Evolutionary conservation across 805 yeast genomes (phyloP).

Genomic region (Starmerella sirachaensis): DNA sequence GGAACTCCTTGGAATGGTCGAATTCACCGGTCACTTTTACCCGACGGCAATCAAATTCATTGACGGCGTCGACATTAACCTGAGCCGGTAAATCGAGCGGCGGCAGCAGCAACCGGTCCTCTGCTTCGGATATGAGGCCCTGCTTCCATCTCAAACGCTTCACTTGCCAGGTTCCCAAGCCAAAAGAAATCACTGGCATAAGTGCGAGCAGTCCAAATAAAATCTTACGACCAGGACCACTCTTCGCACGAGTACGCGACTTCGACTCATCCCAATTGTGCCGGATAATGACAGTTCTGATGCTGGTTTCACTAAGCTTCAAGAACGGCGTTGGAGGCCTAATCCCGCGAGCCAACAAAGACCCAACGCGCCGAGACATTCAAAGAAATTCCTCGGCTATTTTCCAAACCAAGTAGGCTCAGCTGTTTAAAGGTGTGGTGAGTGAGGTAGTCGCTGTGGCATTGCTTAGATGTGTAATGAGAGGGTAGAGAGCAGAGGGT

Average conservation of each 20-base stretch:
- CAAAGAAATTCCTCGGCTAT: no score
- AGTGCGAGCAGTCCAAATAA: constrained; percentile 38
- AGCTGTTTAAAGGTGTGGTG: no score
- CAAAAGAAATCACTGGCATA: constrained; percentile 80
- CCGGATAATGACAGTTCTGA: constrained; percentile 14
- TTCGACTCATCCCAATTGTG: constrained; percentile 20
- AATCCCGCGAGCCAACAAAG: no score
- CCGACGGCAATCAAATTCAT: constrained; percentile 69
- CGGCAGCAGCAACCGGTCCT: constrained; percentile 62
- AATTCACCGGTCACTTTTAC: constrained; percentile 68
- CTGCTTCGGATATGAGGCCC: constrained; percentile 66
- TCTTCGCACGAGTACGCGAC: constrained; percentile 9
- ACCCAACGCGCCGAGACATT: no score
- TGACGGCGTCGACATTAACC: constrained; percentile 48
- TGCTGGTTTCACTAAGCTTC: no score
- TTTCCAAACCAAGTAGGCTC: no score
- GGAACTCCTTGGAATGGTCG: constrained; percentile 74
- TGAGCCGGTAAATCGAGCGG: constrained; percentile 56
- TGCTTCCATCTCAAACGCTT: constrained; percentile 79
- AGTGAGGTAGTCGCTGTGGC: no score
- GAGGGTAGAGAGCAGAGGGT: no score
- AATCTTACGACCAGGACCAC: constrained; percentile 5
- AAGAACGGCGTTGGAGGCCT: no score
- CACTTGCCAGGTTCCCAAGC: constrained; percentile 89
- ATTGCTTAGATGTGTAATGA: no score